These are phyloP conservation scores for Verbascum thapsus DNA, from an alignment of 257 asterid genomes.

Conservation along the genomic window DNA sequence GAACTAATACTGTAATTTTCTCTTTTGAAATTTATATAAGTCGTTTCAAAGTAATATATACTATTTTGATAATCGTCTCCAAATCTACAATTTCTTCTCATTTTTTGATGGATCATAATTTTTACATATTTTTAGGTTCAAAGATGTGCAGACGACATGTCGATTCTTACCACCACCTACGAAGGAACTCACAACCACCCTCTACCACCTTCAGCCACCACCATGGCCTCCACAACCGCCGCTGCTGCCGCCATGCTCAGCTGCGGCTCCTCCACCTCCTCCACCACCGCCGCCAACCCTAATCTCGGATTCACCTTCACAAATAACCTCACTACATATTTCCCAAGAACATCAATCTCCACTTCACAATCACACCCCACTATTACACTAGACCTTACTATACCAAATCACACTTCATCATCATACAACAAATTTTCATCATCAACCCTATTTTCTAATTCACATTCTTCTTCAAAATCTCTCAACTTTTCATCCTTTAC, in stretches of 20 bases:
- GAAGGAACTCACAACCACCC: constrained; percentile 67
- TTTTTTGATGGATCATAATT: neutral
- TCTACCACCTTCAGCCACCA: constrained; percentile 46
- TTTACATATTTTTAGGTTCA: constrained; percentile 43
- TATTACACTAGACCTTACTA: constrained; percentile 52
- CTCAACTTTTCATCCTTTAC: constrained; percentile 38
- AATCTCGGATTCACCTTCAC: constrained; percentile 32
- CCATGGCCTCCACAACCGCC: constrained; percentile 56
- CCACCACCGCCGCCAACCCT: constrained; percentile 29
- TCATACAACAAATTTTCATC: constrained; percentile 19
- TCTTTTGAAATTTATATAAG: too few relatives aligned
- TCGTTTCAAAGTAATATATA: too few relatives aligned
- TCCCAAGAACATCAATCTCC: constrained; percentile 38
- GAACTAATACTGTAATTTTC: too few relatives aligned
- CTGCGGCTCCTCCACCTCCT: constrained; percentile 41
- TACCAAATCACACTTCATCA: constrained; percentile 30
- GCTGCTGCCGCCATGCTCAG: constrained; percentile 54
- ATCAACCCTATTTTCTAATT: constrained; percentile 27
- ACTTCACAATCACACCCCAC: constrained; percentile 58
- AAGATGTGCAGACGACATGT: constrained; percentile 51
- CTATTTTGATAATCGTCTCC: too few relatives aligned
- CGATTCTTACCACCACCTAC: constrained; percentile 46
- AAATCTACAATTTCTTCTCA: too few relatives aligned
- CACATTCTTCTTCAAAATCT: constrained; percentile 24
- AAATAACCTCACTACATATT: constrained; percentile 19